Percentiles rank a stretch among this genome's conserved stretches.
Evolutionary conservation across 108 stramenopile species (phyloP).

Genomic region (Craspedostauros australis): DNA sequence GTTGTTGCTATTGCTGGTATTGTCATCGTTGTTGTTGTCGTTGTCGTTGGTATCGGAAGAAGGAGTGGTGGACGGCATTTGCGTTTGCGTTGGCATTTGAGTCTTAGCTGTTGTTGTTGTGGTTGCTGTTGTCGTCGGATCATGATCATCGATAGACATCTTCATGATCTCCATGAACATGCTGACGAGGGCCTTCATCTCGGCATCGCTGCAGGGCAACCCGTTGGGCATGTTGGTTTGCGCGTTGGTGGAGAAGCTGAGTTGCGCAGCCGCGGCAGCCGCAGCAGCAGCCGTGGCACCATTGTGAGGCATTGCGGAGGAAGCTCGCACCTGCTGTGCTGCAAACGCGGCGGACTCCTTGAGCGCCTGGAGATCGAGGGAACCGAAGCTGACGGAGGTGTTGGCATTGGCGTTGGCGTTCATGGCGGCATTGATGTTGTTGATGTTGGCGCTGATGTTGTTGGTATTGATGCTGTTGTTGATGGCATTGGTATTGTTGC

Average conservation of each 20-base stretch:
- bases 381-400: slow-evolving; percentile 12
- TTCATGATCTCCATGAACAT: slow-evolving; percentile 71
- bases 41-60: slow-evolving; percentile 3
- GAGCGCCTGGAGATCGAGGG: slow-evolving; percentile 15
- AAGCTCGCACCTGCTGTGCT: no score
- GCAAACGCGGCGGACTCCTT: slow-evolving; percentile 22
- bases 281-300: no score
- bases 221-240: slow-evolving; percentile 10
- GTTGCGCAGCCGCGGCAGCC: background rate
- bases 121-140: no score
- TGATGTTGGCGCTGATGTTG: background rate
- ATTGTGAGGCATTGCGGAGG: no score
- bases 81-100: background rate
- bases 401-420: background rate
- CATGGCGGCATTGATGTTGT: background rate
- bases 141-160: slow-evolving; percentile 26
- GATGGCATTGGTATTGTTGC: background rate
- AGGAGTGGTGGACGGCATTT: background rate
- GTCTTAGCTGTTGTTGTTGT: background rate
- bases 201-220: slow-evolving; percentile 42
- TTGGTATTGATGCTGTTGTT: slow-evolving; percentile 1
- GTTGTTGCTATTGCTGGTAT: slow-evolving; percentile 1
- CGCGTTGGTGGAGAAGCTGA: background rate
- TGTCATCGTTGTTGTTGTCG: slow-evolving; percentile 1
- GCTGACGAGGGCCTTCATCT: slow-evolving; percentile 57